A percentile compares a stretch with the other conserved stretches of the same genome.
These are phyloP conservation scores for Verticillium zaregamsianum DNA, from an alignment of 2,329 filamentous ascomycete species.

Conservation along the genomic window DNA sequence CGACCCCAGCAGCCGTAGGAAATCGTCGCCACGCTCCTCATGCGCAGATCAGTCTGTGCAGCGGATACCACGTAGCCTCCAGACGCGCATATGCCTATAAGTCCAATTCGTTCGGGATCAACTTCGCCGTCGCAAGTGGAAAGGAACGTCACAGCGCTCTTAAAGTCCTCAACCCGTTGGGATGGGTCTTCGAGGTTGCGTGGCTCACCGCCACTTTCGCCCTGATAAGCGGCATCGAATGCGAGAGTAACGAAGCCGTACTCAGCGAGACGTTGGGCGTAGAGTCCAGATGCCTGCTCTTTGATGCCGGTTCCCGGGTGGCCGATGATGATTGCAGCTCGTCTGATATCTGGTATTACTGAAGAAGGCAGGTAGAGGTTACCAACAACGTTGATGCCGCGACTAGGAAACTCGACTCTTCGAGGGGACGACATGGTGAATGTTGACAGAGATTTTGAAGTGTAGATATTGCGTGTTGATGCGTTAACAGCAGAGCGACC, in stretches of 20 bases:
- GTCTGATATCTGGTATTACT: not conserved
- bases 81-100: not conserved
- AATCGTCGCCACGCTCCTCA: not conserved
- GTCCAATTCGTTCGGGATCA: not conserved
- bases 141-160: not conserved
- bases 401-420: not conserved
- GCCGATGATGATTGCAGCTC: constrained; percentile 18
- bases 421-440: too few relatives aligned
- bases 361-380: not conserved
- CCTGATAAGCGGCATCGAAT: constrained; percentile 32
- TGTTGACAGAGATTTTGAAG: too few relatives aligned
- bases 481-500: too few relatives aligned
- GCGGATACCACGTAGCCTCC: not conserved
- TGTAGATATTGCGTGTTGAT: too few relatives aligned
- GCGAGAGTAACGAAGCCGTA: constrained; percentile 26
- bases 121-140: not conserved
- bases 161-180: constrained; percentile 23
- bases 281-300: constrained; percentile 29
- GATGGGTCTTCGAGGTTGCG: constrained; percentile 31
- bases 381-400: not conserved
- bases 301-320: constrained; percentile 30
- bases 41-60: not conserved
- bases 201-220: constrained; percentile 28
- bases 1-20: not conserved
- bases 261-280: constrained; percentile 24